A percentile compares a stretch with the other conserved stretches of the same genome.
phyloP scores from a whole-genome alignment of 768 basidiomycete species.

The Lactarius indigo region DNA sequence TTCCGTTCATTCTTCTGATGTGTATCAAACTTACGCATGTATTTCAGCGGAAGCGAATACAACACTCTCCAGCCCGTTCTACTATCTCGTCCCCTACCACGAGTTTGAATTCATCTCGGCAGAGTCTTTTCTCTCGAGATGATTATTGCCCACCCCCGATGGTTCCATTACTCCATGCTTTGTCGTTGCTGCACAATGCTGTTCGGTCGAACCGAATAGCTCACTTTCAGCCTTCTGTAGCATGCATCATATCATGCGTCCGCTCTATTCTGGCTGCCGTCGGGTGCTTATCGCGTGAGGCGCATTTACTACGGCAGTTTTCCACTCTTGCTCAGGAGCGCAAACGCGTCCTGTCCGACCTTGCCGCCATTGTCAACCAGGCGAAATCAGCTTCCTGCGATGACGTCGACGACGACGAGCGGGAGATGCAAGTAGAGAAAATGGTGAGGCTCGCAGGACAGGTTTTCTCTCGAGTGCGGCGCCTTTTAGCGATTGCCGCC shows the following conservation, averaged over 20 bases:
- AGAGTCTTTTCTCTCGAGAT: slow-evolving; percentile 21
- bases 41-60: slow-evolving; percentile 29
- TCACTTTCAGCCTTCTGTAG: slow-evolving; percentile 93
- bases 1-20: neutral
- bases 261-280: slow-evolving; percentile 80
- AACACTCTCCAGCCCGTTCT: slow-evolving; percentile 22
- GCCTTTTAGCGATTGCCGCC: slow-evolving; percentile 72
- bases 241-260: slow-evolving; percentile 92
- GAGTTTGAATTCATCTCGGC: slow-evolving; percentile 16
- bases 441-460: slow-evolving; percentile 82
- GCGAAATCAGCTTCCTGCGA: slow-evolving; percentile 61
- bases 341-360: slow-evolving; percentile 73
- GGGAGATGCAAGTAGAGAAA: slow-evolving; percentile 56
- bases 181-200: slow-evolving; percentile 82
- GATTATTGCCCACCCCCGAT: slow-evolving; percentile 72
- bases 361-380: slow-evolving; percentile 80
- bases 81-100: slow-evolving; percentile 13
- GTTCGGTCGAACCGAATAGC: slow-evolving; percentile 70
- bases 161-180: slow-evolving; percentile 77
- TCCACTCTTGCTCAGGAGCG: slow-evolving; percentile 71
- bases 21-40: slow-evolving; percentile 1
- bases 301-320: slow-evolving; percentile 62
- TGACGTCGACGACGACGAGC: slow-evolving; percentile 46
- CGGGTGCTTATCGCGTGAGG: slow-evolving; percentile 81
- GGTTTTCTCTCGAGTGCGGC: slow-evolving; percentile 75